These are phyloP conservation scores for Samsoniella hepiali DNA, from an alignment of 2,329 filamentous ascomycete species.

Conservation along the genomic window DNA sequence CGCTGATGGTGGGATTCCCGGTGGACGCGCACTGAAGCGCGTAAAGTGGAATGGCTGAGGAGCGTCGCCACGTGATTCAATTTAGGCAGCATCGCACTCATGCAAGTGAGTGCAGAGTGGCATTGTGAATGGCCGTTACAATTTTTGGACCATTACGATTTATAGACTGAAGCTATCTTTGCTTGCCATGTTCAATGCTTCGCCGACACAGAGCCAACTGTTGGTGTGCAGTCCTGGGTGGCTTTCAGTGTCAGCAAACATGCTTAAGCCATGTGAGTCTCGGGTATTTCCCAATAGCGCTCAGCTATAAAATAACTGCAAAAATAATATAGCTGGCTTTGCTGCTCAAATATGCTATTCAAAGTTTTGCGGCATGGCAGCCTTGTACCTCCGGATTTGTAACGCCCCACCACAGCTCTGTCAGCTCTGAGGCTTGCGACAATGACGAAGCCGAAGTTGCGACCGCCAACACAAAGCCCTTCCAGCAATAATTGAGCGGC, in stretches of 20 bases:
- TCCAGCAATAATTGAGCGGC: not conserved
- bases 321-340: not conserved
- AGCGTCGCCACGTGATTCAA: constrained; percentile 17
- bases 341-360: not conserved
- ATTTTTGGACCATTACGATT: no score
- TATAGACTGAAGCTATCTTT: no score
- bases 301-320: not conserved
- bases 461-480: not conserved
- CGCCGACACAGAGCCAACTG: no score
- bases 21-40: constrained; percentile 8
- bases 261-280: no score
- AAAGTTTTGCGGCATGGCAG: not conserved
- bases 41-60: constrained; percentile 3
- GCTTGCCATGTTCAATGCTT: no score
- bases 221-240: no score
- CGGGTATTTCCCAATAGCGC: no score
- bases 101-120: not conserved
- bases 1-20: not conserved
- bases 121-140: no score
- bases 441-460: not conserved
- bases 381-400: not conserved
- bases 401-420: constrained; percentile 3
- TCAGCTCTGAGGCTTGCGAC: not conserved
- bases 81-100: constrained; percentile 3
- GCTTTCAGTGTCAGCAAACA: no score